A percentile compares a stretch with the other conserved stretches of the same genome.
These are phyloP conservation scores for Salicornia ramosissima DNA, from an alignment of 148 eudicot species.

Conservation along the genomic window DNA sequence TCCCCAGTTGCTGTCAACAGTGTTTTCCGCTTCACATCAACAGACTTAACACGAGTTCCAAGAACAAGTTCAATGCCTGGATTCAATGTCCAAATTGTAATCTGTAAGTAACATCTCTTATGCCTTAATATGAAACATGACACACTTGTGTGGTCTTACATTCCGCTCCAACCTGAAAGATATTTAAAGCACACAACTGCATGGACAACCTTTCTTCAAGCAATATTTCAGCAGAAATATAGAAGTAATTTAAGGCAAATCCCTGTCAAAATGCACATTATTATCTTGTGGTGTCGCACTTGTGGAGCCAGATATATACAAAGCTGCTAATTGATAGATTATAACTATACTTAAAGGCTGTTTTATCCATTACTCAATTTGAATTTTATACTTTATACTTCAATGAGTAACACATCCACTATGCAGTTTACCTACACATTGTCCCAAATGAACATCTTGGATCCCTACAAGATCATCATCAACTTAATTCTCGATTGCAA, in stretches of 20 bases:
- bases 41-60: slow-evolving; percentile 83
- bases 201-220: neutral
- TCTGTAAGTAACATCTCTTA: slow-evolving; percentile 3
- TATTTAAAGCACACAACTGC: slow-evolving; percentile 1
- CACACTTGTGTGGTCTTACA: neutral
- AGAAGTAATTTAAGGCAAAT: neutral
- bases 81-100: slow-evolving; percentile 16
- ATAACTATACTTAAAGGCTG: neutral
- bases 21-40: slow-evolving; percentile 90
- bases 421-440: no score
- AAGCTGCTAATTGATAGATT: neutral
- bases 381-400: no score
- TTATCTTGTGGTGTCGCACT: neutral
- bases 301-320: neutral
- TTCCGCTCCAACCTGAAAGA: neutral
- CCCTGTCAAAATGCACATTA: neutral
- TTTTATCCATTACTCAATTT: no score
- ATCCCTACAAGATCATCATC: no score
- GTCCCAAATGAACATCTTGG: no score
- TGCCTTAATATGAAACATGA: slow-evolving; percentile 12
- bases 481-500: no score
- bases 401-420: no score
- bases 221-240: neutral
- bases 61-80: slow-evolving; percentile 94
- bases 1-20: slow-evolving; percentile 85